Evolutionary conservation across 2,329 filamentous ascomycete species (phyloP).

Genomic region (Ophiosphaerella herpotricha): DNA sequence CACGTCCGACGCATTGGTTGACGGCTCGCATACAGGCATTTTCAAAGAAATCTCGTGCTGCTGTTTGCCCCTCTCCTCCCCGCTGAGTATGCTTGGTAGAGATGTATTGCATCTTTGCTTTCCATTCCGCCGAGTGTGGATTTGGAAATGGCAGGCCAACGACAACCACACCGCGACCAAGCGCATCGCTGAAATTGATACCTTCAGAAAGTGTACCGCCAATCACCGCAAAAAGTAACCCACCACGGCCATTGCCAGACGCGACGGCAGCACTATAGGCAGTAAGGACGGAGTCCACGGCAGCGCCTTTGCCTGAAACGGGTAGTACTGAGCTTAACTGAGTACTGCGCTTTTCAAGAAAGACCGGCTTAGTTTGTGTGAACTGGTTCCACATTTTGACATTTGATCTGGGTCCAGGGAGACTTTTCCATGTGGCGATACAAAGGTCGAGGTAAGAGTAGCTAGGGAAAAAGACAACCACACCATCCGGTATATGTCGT

Average conservation of each 20-base stretch:
- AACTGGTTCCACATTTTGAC: constrained; percentile 60
- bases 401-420: constrained; percentile 4
- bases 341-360: constrained; percentile 43
- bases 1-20: constrained; percentile 93
- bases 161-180: constrained; percentile 89
- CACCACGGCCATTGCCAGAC: constrained; percentile 61
- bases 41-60: constrained; percentile 82
- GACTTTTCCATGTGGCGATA: constrained; percentile 48
- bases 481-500: constrained; percentile 77
- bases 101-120: constrained; percentile 86
- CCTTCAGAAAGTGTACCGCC: constrained; percentile 95
- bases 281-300: constrained; percentile 70
- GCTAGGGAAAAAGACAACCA: constrained; percentile 95
- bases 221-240: constrained; percentile 84
- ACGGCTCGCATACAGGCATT: constrained; percentile 96
- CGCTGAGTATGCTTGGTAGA: constrained; percentile 61
- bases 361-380: constrained; percentile 59
- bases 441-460: constrained; percentile 88
- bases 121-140: constrained; percentile 86
- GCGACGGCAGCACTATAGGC: constrained; percentile 72
- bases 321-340: constrained; percentile 60
- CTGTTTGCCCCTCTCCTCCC: constrained; percentile 47
- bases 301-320: constrained; percentile 54
- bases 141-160: constrained; percentile 94
- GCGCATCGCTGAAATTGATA: constrained; percentile 93